These are phyloP conservation scores for Aspergillus ochraceoroseus DNA, from an alignment of 2,329 filamentous ascomycete genomes.

Conservation along the genomic window DNA sequence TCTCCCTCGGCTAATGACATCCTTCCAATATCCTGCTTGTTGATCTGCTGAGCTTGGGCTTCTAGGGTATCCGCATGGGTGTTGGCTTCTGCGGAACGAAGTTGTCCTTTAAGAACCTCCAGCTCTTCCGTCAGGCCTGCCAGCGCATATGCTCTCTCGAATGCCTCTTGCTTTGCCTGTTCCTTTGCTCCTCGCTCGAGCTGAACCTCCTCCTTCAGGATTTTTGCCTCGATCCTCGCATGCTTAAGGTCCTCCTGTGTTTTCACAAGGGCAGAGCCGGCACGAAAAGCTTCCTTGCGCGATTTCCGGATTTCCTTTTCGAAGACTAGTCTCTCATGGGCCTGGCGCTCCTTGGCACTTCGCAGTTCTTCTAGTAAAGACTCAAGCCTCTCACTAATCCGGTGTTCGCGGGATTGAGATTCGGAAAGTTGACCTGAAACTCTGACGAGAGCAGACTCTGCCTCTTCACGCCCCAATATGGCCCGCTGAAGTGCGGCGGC, in stretches of 20 bases:
- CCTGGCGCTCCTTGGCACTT: constrained; percentile 48
- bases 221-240: constrained; percentile 43
- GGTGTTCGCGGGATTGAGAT: constrained; percentile 41
- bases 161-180: constrained; percentile 45
- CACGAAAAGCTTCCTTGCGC: constrained; percentile 56
- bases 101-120: constrained; percentile 40
- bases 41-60: constrained; percentile 31
- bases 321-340: constrained; percentile 47
- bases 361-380: constrained; percentile 50
- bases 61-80: constrained; percentile 34
- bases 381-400: constrained; percentile 45
- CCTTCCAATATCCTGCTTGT: constrained; percentile 26
- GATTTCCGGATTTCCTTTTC: constrained; percentile 55
- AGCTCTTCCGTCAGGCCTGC: constrained; percentile 45
- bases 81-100: constrained; percentile 39
- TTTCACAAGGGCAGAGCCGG: constrained; percentile 52
- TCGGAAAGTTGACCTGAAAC: constrained; percentile 39
- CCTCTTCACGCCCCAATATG: constrained; percentile 46
- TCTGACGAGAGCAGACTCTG: constrained; percentile 37
- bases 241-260: constrained; percentile 50
- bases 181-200: constrained; percentile 47
- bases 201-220: constrained; percentile 51
- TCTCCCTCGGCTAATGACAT: constrained; percentile 32
- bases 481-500: constrained; percentile 44
- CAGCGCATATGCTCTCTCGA: constrained; percentile 45